Percentiles rank a stretch among this genome's conserved stretches.
Evolutionary conservation across 805 yeast genomes (phyloP).

Genomic region (Saccharomycopsis sp.): DNA sequence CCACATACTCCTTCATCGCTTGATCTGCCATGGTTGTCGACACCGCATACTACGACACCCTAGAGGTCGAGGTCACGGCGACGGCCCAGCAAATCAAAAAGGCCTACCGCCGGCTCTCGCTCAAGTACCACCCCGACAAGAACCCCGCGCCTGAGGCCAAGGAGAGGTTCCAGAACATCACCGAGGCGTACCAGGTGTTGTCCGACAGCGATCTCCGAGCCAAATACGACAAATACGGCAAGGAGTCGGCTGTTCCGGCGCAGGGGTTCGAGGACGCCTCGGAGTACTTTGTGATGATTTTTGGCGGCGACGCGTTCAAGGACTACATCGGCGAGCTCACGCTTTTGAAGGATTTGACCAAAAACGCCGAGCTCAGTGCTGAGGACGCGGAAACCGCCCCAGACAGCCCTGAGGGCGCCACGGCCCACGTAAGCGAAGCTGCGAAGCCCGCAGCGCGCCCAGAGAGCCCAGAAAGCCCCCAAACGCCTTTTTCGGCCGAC

Average conservation of each 20-base stretch:
- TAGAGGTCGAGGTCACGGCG: slow-evolving; percentile 53
- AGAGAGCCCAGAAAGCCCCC: too few species aligned
- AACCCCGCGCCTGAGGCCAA: slow-evolving; percentile 76
- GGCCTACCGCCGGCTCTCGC: slow-evolving; percentile 72
- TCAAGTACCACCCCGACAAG: slow-evolving; percentile 75
- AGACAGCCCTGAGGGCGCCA: slow-evolving; percentile 28
- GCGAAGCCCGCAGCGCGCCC: too few species aligned
- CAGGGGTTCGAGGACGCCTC: slow-evolving; percentile 74
- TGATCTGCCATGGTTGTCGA: slow-evolving; percentile 57
- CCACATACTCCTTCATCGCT: too few species aligned
- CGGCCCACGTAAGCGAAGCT: too few species aligned
- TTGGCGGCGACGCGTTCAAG: slow-evolving; percentile 87
- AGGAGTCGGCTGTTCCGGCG: slow-evolving; percentile 60
- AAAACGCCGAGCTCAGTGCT: slow-evolving; percentile 45
- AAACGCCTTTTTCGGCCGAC: too few species aligned
- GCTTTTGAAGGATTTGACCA: slow-evolving; percentile 66
- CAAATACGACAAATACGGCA: slow-evolving; percentile 70
- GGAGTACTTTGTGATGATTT: slow-evolving; percentile 62
- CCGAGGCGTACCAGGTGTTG: slow-evolving; percentile 74
- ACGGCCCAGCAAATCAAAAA: slow-evolving; percentile 64
- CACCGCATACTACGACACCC: slow-evolving; percentile 61
- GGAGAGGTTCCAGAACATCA: slow-evolving; percentile 50
- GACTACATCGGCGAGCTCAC: slow-evolving; percentile 86
- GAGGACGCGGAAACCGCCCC: slow-evolving; percentile 33
- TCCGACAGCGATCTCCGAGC: slow-evolving; percentile 57